Conservation (phyloP, 441 rosid genomes). For the Jatropha multifida region DNA sequence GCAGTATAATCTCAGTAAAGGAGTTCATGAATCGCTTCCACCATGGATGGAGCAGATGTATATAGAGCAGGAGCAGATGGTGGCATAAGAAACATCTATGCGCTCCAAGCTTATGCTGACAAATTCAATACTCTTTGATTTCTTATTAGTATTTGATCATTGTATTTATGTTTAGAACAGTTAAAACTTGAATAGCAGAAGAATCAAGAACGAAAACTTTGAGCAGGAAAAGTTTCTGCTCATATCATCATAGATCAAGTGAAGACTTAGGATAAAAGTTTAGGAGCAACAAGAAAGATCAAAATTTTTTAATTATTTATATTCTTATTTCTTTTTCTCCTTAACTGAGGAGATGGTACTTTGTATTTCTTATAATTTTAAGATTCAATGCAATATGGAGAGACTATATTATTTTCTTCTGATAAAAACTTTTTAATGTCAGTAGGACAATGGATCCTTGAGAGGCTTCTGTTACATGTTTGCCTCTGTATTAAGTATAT, state of each 20-base stretch:
- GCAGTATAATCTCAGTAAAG: slow-evolving; percentile 34
- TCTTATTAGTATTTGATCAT: slow-evolving; percentile 20
- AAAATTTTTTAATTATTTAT: slow-evolving; percentile 35
- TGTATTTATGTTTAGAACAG: slow-evolving; percentile 16
- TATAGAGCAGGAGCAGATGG: slow-evolving; percentile 88
- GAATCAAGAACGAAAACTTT: background rate
- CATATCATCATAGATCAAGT: slow-evolving; percentile 1
- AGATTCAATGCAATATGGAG: background rate
- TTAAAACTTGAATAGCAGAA: background rate
- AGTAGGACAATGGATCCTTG: background rate
- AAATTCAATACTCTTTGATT: slow-evolving; percentile 21
- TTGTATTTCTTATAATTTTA: slow-evolving; percentile 9
- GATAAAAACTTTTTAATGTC: slow-evolving; percentile 9
- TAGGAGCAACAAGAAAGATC: slow-evolving; percentile 16
- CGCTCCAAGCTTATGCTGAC: slow-evolving; percentile 30
- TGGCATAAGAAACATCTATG: slow-evolving; percentile 50
- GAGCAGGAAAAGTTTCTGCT: slow-evolving; percentile 27
- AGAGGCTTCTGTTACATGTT: background rate
- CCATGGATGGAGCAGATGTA: slow-evolving; percentile 82
- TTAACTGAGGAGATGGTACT: slow-evolving; percentile 11
- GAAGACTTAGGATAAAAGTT: slow-evolving; percentile 15
- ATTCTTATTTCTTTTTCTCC: slow-evolving; percentile 28
- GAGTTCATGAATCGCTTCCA: slow-evolving; percentile 38
- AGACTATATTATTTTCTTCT: slow-evolving; percentile 1
- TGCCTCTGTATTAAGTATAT: background rate